Evolutionary conservation across 2,329 filamentous ascomycete genomes (phyloP).

Genomic region (Epichloe scottii): DNA sequence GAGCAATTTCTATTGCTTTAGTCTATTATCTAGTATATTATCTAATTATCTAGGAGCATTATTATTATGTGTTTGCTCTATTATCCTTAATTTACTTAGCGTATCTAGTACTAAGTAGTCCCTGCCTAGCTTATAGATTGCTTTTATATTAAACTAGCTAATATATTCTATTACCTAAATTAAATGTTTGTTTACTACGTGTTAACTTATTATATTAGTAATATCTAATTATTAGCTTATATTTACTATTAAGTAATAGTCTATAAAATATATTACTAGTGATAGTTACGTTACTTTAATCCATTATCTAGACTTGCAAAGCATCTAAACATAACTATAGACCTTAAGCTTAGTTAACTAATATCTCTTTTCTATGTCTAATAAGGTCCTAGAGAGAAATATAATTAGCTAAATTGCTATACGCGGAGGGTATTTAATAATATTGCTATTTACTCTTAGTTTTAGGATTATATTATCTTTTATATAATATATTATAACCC

Average conservation of each 20-base stretch:
- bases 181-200: neutral
- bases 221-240: neutral
- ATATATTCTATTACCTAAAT: neutral
- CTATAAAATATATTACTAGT: neutral
- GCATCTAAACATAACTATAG: neutral
- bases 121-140: neutral
- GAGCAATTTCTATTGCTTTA: neutral
- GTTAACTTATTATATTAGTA: neutral
- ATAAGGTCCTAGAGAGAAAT: neutral
- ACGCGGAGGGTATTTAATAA: no score
- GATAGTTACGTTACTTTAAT: neutral
- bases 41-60: neutral
- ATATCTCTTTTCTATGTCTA: neutral
- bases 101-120: neutral
- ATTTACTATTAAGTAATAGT: neutral
- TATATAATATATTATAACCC: neutral
- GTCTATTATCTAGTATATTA: neutral
- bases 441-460: no score
- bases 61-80: no score
- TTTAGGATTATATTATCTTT: neutral
- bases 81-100: neutral
- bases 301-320: neutral
- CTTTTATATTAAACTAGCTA: neutral
- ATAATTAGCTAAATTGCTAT: neutral
- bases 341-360: neutral